Conservation (phyloP, 208 protist genomes). For the Trypanosoma cruzi region DNA sequence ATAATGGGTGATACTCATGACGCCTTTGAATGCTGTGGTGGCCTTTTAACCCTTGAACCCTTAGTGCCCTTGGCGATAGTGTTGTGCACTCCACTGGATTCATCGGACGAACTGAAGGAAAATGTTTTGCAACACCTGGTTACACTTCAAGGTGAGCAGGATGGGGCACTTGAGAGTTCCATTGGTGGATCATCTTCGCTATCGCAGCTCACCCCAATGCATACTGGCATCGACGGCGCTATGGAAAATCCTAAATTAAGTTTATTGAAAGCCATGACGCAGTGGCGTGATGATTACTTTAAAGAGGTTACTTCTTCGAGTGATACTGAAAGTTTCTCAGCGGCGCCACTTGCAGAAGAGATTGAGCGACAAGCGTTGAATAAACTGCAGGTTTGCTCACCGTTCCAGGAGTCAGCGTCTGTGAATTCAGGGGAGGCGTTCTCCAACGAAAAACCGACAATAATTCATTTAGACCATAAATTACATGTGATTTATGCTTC, state of each 20-base stretch:
- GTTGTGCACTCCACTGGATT: slow-evolving; percentile 51
- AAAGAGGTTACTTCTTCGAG: slow-evolving; percentile 4
- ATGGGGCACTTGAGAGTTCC: slow-evolving; percentile 35
- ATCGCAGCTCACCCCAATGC: not conserved
- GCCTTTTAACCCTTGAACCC: slow-evolving; percentile 57
- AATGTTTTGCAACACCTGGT: slow-evolving; percentile 71
- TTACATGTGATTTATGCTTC: not conserved
- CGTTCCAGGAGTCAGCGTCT: slow-evolving; percentile 29
- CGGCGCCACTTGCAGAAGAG: slow-evolving; percentile 30
- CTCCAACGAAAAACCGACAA: not conserved
- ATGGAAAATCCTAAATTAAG: not conserved
- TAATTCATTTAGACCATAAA: not conserved
- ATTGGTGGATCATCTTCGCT: not conserved
- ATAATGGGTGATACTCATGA: slow-evolving; percentile 5
- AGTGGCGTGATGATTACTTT: not conserved
- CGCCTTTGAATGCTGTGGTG: slow-evolving; percentile 64
- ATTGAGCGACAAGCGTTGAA: slow-evolving; percentile 36
- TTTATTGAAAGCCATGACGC: slow-evolving; percentile 21
- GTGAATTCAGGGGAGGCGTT: not conserved
- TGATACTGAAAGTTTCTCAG: slow-evolving; percentile 1
- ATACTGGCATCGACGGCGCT: not conserved
- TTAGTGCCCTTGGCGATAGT: slow-evolving; percentile 83
- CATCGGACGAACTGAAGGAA: slow-evolving; percentile 59
- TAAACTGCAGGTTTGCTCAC: slow-evolving; percentile 28
- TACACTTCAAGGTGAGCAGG: slow-evolving; percentile 72